These are phyloP conservation scores for Mycena floridula DNA, from an alignment of 768 basidiomycete species.

Conservation along the genomic window DNA sequence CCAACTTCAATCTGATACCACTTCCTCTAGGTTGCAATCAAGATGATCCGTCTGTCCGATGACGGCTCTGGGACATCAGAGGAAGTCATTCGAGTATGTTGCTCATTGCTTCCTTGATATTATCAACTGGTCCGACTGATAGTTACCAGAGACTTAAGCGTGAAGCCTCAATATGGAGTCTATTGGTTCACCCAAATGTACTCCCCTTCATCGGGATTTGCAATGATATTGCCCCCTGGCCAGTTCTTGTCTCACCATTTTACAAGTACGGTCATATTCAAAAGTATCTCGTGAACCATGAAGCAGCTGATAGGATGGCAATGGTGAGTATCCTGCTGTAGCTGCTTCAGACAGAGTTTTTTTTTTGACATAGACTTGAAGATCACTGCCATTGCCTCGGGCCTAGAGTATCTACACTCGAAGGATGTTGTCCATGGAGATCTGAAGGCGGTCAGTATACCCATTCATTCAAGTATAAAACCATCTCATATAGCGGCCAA, in stretches of 20 bases:
- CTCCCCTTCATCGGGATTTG: constrained; percentile 9
- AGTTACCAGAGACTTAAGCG: constrained; percentile 6
- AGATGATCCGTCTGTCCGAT: constrained; percentile 7
- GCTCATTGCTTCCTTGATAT: not conserved
- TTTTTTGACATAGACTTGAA: constrained; percentile 5
- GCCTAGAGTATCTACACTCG: constrained; percentile 15
- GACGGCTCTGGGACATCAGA: constrained; percentile 4
- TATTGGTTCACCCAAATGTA: constrained; percentile 5
- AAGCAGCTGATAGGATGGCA: constrained; percentile 1
- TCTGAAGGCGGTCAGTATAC: constrained; percentile 13
- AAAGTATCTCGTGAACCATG: constrained; percentile 4
- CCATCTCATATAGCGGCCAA: not conserved
- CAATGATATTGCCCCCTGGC: constrained; percentile 6
- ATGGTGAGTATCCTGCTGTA: not conserved
- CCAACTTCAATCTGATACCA: no score
- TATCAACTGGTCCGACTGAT: no score
- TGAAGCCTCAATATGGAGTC: constrained; percentile 5
- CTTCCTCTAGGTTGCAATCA: constrained; percentile 11
- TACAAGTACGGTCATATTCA: constrained; percentile 7
- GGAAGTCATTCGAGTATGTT: constrained; percentile 1
- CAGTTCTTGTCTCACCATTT: constrained; percentile 8
- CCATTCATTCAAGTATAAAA: not conserved
- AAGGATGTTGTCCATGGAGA: constrained; percentile 17
- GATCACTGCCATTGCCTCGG: constrained; percentile 12
- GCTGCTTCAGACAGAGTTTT: not conserved